Evolutionary conservation across 441 rosid genomes (phyloP).

Genomic region (Jatropha podagrica): DNA sequence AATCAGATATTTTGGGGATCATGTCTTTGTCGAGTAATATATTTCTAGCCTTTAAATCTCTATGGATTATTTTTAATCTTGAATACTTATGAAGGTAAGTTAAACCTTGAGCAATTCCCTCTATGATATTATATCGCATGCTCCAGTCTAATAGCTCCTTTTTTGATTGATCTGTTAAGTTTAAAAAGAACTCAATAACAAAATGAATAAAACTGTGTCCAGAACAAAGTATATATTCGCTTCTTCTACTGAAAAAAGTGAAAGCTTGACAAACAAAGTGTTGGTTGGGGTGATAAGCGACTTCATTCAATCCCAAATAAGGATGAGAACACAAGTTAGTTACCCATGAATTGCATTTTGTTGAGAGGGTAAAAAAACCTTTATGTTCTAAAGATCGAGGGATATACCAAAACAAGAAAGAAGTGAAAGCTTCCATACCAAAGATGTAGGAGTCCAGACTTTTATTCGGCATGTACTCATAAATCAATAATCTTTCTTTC

Average conservation of each 20-base stretch:
- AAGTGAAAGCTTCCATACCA: slow-evolving; percentile 18
- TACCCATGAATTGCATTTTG: too few relatives aligned
- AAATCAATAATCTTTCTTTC: slow-evolving; percentile 48
- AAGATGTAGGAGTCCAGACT: slow-evolving; percentile 51
- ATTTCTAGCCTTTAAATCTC: slow-evolving; percentile 64
- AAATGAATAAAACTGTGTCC: too few relatives aligned
- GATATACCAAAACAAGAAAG: not conserved
- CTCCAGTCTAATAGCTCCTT: slow-evolving; percentile 37
- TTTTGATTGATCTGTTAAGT: not conserved
- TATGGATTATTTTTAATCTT: slow-evolving; percentile 56
- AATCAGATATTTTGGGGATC: slow-evolving; percentile 61
- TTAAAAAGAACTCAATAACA: too few relatives aligned
- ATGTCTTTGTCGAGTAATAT: slow-evolving; percentile 48
- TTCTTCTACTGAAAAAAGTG: not conserved
- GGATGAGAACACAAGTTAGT: too few relatives aligned
- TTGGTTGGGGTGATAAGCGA: too few relatives aligned
- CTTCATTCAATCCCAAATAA: too few relatives aligned
- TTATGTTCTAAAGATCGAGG: too few relatives aligned
- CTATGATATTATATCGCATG: slow-evolving; percentile 40
- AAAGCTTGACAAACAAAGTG: too few relatives aligned
- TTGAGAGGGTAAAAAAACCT: too few relatives aligned
- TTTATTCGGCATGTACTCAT: slow-evolving; percentile 48
- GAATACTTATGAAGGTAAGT: slow-evolving; percentile 63
- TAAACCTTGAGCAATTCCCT: slow-evolving; percentile 58
- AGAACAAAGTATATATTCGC: too few relatives aligned